phyloP scores from a whole-genome alignment of 352 stramenopile species.

The Pythium aristosporum region DNA sequence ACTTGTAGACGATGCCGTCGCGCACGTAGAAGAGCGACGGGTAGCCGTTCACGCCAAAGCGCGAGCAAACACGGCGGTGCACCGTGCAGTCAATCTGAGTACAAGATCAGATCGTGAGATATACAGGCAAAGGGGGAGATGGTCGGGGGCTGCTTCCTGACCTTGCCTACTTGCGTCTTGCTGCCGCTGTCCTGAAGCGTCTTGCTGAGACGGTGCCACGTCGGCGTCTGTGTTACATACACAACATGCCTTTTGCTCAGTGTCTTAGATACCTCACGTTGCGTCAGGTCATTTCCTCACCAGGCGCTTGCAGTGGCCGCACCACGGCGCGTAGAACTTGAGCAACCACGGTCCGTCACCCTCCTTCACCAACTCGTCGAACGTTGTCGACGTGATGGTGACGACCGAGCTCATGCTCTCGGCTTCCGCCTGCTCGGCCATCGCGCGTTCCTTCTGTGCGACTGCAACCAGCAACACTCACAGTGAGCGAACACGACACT shows the following conservation, averaged over 20 bases:
- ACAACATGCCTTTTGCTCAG: not conserved
- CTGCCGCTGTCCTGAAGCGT: conserved; percentile 61
- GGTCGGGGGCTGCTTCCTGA: not conserved
- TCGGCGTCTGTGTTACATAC: conserved; percentile 27
- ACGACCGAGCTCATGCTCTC: conserved; percentile 32
- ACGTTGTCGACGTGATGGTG: conserved; percentile 25
- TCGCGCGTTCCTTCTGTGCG: conserved; percentile 13
- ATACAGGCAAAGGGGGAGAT: not conserved
- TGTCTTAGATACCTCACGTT: not conserved
- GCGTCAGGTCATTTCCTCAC: conserved; percentile 29
- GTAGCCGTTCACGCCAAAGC: conserved; percentile 80
- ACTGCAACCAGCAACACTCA: conserved; percentile 4
- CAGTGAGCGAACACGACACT: not conserved
- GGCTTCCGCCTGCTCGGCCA: conserved; percentile 29
- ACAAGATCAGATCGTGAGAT: not conserved
- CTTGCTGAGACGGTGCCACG: conserved; percentile 79
- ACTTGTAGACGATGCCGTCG: conserved; percentile 73
- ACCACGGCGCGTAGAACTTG: conserved; percentile 95
- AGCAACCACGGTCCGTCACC: conserved; percentile 71
- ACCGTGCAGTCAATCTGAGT: conserved; percentile 59
- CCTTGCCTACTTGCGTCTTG: conserved; percentile 60
- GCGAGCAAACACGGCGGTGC: conserved; percentile 79
- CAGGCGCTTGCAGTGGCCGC: conserved; percentile 93
- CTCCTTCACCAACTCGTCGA: conserved; percentile 45
- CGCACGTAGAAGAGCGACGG: conserved; percentile 78